Percentiles rank a stretch among this genome's conserved stretches.
Conservation (phyloP, 2,329 filamentous ascomycete genomes). For the Neospermospora avenae region DNA sequence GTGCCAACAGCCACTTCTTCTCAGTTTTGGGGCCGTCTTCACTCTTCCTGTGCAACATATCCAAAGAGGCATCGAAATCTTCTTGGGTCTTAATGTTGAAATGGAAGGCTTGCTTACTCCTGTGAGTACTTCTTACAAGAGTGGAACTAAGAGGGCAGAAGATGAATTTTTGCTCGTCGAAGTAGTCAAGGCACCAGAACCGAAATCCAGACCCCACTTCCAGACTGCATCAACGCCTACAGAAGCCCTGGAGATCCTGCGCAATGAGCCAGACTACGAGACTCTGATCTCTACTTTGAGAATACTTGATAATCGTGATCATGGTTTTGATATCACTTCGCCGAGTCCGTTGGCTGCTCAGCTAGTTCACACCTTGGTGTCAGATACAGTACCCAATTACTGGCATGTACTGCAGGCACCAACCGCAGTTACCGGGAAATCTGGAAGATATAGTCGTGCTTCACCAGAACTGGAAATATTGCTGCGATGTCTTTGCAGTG, state of each 20-base stretch:
- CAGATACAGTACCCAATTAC: slow-evolving; percentile 74
- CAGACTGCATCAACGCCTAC: slow-evolving; percentile 30
- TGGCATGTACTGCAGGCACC: slow-evolving; percentile 63
- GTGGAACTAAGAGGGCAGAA: slow-evolving; percentile 14
- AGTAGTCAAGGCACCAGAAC: slow-evolving; percentile 14
- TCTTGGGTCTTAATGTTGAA: slow-evolving; percentile 22
- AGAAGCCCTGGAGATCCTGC: slow-evolving; percentile 58
- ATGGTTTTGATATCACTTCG: slow-evolving; percentile 53
- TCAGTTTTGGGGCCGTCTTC: not conserved
- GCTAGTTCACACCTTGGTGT: slow-evolving; percentile 71
- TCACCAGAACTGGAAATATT: slow-evolving; percentile 47
- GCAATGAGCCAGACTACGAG: slow-evolving; percentile 59
- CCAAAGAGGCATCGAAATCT: no score
- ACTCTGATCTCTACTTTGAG: slow-evolving; percentile 50
- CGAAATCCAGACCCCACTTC: slow-evolving; percentile 12
- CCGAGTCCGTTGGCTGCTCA: slow-evolving; percentile 69
- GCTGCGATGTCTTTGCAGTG: slow-evolving; percentile 63
- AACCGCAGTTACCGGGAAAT: slow-evolving; percentile 26
- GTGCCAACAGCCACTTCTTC: not conserved
- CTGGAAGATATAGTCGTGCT: slow-evolving; percentile 21
- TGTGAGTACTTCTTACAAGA: slow-evolving; percentile 40
- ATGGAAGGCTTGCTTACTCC: slow-evolving; percentile 50
- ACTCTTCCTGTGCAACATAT: not conserved
- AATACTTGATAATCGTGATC: slow-evolving; percentile 44
- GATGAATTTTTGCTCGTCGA: slow-evolving; percentile 19